Conservation (phyloP, 306 rosid genomes). For the Urtica urens region DNA sequence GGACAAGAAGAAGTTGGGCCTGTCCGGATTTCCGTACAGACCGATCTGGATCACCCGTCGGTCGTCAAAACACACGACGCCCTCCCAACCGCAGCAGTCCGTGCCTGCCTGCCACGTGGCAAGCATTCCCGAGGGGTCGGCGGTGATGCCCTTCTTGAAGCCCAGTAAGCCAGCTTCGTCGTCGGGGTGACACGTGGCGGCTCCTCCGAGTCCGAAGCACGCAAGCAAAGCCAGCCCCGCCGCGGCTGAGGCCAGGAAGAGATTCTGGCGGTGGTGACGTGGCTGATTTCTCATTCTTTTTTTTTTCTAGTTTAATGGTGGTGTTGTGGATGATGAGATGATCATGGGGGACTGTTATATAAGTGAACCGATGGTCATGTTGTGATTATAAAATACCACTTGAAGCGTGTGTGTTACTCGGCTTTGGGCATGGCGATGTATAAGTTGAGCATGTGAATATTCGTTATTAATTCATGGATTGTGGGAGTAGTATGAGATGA, state of each 20-base stretch:
- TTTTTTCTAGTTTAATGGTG: neutral
- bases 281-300: neutral
- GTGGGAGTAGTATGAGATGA: no score
- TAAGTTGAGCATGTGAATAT: no score
- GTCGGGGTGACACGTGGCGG: conserved; percentile 48
- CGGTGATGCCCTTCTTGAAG: conserved; percentile 49
- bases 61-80: conserved; percentile 23
- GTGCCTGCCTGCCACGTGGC: conserved; percentile 43
- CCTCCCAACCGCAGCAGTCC: conserved; percentile 62
- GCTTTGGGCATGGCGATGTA: no score
- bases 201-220: no score
- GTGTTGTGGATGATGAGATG: neutral
- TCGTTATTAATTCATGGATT: no score
- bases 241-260: conserved; percentile 6
- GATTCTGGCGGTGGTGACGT: conserved; percentile 1
- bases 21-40: conserved; percentile 22
- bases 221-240: neutral
- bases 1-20: conserved; percentile 23
- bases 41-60: conserved; percentile 44
- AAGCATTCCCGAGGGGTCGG: conserved; percentile 60
- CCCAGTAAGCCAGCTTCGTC: conserved; percentile 53
- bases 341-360: neutral
- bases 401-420: no score
- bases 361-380: no score
- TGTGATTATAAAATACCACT: no score